phyloP scores from a whole-genome alignment of 139 green algal species.

The Desmodesmus armatus region DNA sequence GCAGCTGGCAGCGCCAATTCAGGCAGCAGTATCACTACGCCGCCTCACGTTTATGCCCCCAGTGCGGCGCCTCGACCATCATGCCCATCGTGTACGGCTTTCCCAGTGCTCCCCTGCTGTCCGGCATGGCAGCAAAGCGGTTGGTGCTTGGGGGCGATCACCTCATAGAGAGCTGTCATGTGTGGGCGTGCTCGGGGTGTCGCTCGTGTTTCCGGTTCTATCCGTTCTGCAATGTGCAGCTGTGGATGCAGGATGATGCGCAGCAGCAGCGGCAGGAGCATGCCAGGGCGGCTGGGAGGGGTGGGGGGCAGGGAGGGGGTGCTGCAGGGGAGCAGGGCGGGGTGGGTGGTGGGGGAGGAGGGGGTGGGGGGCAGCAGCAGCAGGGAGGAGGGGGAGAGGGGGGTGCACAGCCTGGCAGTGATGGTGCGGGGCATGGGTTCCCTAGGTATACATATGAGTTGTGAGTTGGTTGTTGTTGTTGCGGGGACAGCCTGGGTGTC shows the following conservation, averaged over 20 bases:
- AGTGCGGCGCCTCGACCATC: conserved; percentile 46
- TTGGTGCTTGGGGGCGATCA: conserved; percentile 64
- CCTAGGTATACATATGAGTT: conserved; percentile 43
- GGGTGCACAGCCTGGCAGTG: background rate
- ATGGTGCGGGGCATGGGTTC: background rate
- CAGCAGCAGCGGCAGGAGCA: conserved; percentile 22
- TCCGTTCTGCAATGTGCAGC: conserved; percentile 19
- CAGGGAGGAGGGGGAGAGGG: background rate
- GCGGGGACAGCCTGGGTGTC: no score
- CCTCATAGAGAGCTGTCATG: conserved; percentile 60
- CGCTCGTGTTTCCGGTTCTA: conserved; percentile 34
- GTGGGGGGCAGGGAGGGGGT: background rate
- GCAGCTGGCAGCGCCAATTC: conserved; percentile 30
- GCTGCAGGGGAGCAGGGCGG: background rate
- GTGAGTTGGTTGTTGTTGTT: background rate
- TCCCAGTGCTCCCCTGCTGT: conserved; percentile 42
- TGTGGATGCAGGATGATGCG: conserved; percentile 31
- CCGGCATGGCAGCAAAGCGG: conserved; percentile 43
- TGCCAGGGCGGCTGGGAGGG: background rate
- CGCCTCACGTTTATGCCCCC: conserved; percentile 43
- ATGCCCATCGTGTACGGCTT: conserved; percentile 68
- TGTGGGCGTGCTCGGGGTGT: conserved; percentile 55
- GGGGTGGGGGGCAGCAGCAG: background rate
- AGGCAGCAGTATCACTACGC: conserved; percentile 44
- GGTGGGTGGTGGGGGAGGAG: background rate